Evolutionary conservation across 2,329 filamentous ascomycete genomes (phyloP).

Genomic region (Trichophyton simii): DNA sequence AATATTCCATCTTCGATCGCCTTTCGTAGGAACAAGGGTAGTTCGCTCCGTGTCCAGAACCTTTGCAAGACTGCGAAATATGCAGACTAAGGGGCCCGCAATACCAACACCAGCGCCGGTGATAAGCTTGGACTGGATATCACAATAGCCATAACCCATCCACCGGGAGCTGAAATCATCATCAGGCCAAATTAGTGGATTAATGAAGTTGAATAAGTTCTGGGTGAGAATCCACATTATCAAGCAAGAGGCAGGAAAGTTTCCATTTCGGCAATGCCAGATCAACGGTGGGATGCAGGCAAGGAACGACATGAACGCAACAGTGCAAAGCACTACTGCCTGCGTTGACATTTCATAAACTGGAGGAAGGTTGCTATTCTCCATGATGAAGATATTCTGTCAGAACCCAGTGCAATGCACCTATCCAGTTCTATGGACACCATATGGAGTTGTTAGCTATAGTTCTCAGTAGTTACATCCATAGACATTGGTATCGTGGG

Average conservation of each 20-base stretch:
- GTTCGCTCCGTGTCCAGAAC: constrained; percentile 49
- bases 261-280: constrained; percentile 49
- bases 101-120: constrained; percentile 42
- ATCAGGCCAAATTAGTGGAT: constrained; percentile 52
- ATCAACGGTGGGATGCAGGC: constrained; percentile 45
- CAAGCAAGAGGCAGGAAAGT: constrained; percentile 47
- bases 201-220: constrained; percentile 48
- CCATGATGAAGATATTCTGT: neutral
- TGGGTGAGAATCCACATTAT: constrained; percentile 44
- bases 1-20: constrained; percentile 36
- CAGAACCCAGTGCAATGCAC: neutral
- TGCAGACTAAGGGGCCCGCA: constrained; percentile 42
- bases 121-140: constrained; percentile 49
- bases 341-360: constrained; percentile 16
- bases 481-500: neutral
- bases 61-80: constrained; percentile 47
- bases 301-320: constrained; percentile 40
- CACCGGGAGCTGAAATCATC: constrained; percentile 45
- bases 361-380: neutral
- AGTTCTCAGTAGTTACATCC: neutral
- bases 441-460: neutral
- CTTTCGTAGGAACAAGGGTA: constrained; percentile 38
- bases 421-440: neutral
- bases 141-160: constrained; percentile 49
- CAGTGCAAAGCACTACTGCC: constrained; percentile 35